These are phyloP conservation scores for Teunomyces lycoperdinae DNA, from an alignment of 805 yeast species.

Conservation along the genomic window DNA sequence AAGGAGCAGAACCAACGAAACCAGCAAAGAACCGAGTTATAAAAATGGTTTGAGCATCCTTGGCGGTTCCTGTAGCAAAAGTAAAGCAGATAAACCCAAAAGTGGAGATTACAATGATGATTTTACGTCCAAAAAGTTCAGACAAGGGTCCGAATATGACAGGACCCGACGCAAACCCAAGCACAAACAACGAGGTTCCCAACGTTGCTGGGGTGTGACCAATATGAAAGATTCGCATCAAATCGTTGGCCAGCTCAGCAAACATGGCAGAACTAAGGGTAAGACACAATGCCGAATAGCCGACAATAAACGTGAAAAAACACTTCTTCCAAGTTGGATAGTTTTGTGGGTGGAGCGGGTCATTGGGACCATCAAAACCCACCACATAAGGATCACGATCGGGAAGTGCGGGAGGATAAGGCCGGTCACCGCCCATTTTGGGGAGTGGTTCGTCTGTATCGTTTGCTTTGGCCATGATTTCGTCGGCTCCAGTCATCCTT, in stretches of 20 bases:
- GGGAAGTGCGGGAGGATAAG: constrained; percentile 61
- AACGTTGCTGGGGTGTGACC: constrained; percentile 68
- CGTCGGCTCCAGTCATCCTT: constrained; percentile 20
- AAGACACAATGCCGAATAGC: constrained; percentile 28
- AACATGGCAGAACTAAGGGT: constrained; percentile 42
- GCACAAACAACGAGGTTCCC: constrained; percentile 77
- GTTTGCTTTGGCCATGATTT: constrained; percentile 17
- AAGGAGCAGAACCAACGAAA: constrained; percentile 77
- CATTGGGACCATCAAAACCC: constrained; percentile 72
- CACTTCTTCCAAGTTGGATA: constrained; percentile 38
- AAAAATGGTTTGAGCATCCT: constrained; percentile 73
- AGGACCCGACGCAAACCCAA: constrained; percentile 94
- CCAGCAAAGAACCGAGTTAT: constrained; percentile 81
- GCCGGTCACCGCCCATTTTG: constrained; percentile 64
- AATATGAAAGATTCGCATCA: constrained; percentile 55
- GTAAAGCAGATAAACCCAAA: constrained; percentile 32
- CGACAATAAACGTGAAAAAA: constrained; percentile 23
- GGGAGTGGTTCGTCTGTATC: constrained; percentile 32
- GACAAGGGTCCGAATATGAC: constrained; percentile 37
- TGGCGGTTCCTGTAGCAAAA: constrained; percentile 71
- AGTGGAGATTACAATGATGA: constrained; percentile 44
- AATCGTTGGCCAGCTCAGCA: constrained; percentile 53
- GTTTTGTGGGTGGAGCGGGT: constrained; percentile 78
- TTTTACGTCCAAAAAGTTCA: constrained; percentile 33
- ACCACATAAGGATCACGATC: constrained; percentile 58